Evolutionary conservation across 192 early-diverging fungal species (phyloP).

Genomic region (Dispira parvispora): DNA sequence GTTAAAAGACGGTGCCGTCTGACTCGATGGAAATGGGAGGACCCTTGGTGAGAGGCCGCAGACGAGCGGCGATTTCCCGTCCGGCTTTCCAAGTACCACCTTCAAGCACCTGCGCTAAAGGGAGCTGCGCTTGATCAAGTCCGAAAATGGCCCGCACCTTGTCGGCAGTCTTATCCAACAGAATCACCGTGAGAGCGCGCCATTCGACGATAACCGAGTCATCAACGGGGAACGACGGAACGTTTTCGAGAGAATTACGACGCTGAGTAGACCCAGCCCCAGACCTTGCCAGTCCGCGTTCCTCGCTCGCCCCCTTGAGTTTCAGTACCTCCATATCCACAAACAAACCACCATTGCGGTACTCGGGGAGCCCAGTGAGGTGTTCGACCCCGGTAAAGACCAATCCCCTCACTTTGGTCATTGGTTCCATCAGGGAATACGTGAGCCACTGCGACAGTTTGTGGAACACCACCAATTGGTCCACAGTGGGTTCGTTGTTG

Average conservation of each 20-base stretch:
- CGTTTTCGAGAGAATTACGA: slow-evolving; percentile 10
- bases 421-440: slow-evolving; percentile 74
- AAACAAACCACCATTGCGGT: slow-evolving; percentile 75
- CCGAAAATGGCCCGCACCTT: slow-evolving; percentile 37
- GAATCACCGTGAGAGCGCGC: slow-evolving; percentile 76
- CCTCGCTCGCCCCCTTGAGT: slow-evolving; percentile 30
- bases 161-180: slow-evolving; percentile 56
- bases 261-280: too few species aligned
- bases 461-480: slow-evolving; percentile 63
- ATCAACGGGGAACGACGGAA: slow-evolving; percentile 54
- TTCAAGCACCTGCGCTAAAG: slow-evolving; percentile 75
- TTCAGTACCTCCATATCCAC: slow-evolving; percentile 69
- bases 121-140: slow-evolving; percentile 33
- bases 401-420: slow-evolving; percentile 34
- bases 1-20: slow-evolving; percentile 71
- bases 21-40: slow-evolving; percentile 83
- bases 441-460: slow-evolving; percentile 95
- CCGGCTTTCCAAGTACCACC: slow-evolving; percentile 92
- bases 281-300: slow-evolving; percentile 31
- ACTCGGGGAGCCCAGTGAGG: slow-evolving; percentile 78
- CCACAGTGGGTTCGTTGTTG: slow-evolving; percentile 13
- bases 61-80: slow-evolving; percentile 65
- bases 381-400: slow-evolving; percentile 34
- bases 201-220: slow-evolving; percentile 85
- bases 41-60: slow-evolving; percentile 60